Percentiles rank a stretch among this genome's conserved stretches.
Conservation (phyloP, 2,329 filamentous ascomycete genomes). For the Cryphonectria parasitica region DNA sequence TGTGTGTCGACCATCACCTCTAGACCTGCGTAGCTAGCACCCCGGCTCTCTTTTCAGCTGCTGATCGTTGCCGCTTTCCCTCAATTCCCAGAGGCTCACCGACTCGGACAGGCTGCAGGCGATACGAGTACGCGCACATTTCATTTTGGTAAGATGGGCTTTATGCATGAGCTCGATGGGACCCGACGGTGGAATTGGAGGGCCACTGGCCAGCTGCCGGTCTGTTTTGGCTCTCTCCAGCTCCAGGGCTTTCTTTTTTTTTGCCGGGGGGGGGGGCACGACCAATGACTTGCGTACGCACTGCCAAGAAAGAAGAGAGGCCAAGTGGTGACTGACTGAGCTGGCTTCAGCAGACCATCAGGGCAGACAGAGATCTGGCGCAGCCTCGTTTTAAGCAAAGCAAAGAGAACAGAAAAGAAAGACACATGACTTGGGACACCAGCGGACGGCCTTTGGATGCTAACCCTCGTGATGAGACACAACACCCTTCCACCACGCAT, state of each 20-base stretch:
- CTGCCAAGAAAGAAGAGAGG: background rate
- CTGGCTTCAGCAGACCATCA: background rate
- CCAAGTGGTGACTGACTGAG: background rate
- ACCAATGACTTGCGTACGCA: background rate
- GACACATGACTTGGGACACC: conserved; percentile 3
- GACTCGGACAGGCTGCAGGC: background rate
- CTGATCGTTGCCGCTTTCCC: conserved; percentile 13
- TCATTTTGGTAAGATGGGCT: background rate
- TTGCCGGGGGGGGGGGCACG: too few relatives aligned
- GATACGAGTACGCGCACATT: conserved; percentile 6
- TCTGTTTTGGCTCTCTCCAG: background rate
- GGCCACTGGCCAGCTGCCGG: background rate
- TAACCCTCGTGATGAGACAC: background rate
- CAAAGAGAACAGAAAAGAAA: background rate
- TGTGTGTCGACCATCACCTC: background rate
- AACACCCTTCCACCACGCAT: background rate
- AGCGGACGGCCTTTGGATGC: background rate
- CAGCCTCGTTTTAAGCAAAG: background rate
- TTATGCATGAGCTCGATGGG: conserved; percentile 5
- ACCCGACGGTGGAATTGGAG: background rate
- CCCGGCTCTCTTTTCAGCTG: background rate
- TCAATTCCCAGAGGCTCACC: background rate
- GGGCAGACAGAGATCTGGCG: background rate
- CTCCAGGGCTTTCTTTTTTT: background rate
- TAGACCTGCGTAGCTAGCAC: background rate